These are phyloP conservation scores for Xerocomellus dryophilus DNA, from an alignment of 768 basidiomycete genomes.

Conservation along the genomic window DNA sequence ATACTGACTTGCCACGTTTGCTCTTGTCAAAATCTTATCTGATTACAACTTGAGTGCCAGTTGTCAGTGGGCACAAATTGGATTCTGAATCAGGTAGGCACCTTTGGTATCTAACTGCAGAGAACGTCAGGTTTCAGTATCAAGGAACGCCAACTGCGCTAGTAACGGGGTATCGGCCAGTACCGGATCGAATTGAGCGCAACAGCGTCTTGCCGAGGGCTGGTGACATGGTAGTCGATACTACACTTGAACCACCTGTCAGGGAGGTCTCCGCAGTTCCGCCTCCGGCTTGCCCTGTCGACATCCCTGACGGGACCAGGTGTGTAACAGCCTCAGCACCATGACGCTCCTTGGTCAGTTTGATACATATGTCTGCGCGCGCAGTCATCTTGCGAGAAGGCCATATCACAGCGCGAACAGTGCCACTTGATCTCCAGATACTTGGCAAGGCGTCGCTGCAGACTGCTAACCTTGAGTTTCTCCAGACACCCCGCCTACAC, in stretches of 20 bases:
- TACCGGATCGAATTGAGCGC: background rate
- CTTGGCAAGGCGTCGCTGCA: slow-evolving; percentile 8
- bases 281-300: background rate
- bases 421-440: slow-evolving; percentile 13
- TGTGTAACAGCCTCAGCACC: background rate
- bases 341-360: background rate
- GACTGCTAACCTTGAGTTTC: slow-evolving; percentile 10
- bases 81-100: background rate
- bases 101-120: background rate
- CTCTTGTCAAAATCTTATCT: slow-evolving; percentile 5
- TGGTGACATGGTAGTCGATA: background rate
- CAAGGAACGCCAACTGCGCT: background rate
- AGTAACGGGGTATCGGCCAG: background rate
- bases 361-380: slow-evolving; percentile 10
- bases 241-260: background rate
- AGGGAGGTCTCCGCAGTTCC: background rate
- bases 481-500: slow-evolving; percentile 10
- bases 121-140: background rate
- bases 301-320: background rate
- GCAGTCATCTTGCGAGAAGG: slow-evolving; percentile 8
- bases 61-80: no score
- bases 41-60: background rate
- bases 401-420: slow-evolving; percentile 6
- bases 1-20: slow-evolving; percentile 16
- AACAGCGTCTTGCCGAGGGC: background rate